These are phyloP conservation scores for Acanthamoeba sp. DNA, from an alignment of 208 protist genomes.

Conservation along the genomic window DNA sequence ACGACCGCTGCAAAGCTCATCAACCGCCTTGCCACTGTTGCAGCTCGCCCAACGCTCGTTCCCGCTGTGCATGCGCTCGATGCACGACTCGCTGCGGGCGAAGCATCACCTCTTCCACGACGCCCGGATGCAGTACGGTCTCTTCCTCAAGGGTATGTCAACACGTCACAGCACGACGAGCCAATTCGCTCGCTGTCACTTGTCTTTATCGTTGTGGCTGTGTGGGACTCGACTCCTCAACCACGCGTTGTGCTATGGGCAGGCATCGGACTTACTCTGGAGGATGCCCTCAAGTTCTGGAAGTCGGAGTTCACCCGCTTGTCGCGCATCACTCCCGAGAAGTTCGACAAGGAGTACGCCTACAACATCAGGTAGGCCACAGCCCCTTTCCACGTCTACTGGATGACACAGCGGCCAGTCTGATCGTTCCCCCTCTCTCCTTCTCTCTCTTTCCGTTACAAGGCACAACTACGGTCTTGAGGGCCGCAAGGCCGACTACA, in stretches of 20 bases:
- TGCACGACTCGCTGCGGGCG: conserved; percentile 40
- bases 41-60: conserved; percentile 39
- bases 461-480: conserved; percentile 66
- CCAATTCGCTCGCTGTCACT: too few relatives aligned
- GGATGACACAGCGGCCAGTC: neutral
- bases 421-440: too few relatives aligned
- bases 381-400: neutral
- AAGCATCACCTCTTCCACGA: conserved; percentile 64
- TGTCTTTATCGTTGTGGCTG: too few relatives aligned
- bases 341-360: conserved; percentile 59
- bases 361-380: conserved; percentile 26
- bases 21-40: neutral
- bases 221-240: too few relatives aligned
- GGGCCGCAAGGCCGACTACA: conserved; percentile 31
- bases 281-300: conserved; percentile 56
- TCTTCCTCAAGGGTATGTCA: conserved; percentile 61
- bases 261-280: conserved; percentile 62
- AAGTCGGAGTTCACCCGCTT: conserved; percentile 31
- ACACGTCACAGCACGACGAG: too few relatives aligned
- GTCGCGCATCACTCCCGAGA: conserved; percentile 44
- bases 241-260: too few relatives aligned
- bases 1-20: neutral
- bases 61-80: conserved; percentile 69
- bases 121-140: conserved; percentile 61
- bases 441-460: too few relatives aligned